Base-by-base conservation (phyloP, 1,139 yeast genomes). In the Blastobotrys malaysiensis region DNA sequence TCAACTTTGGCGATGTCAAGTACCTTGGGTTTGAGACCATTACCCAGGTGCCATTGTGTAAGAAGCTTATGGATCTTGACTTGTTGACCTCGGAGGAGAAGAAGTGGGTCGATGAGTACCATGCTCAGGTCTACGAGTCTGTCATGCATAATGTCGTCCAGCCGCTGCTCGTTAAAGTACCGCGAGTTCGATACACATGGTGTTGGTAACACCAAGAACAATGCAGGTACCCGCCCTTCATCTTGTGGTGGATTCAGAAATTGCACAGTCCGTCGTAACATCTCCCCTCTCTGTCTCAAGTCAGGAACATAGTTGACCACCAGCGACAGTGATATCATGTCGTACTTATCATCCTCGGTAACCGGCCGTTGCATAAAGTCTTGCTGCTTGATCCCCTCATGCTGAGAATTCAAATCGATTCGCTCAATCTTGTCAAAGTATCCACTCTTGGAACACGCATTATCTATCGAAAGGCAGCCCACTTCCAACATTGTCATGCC, bases 291-390 rank as follows among this genome's bases (percentile, higher is more conserved):
- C 26, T 74, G 79, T 14, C 64, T 65, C 0, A 91, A 82, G 1
- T 82, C 81, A 0, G 96, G 89, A 0, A 91, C 97, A 69, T 88
- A 91, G 66, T 91, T 91, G 18, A 91, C 75, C 45, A 91, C 99
- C 57, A 91, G 71, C 0, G 97, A 89, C 59, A 96, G 85, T 3
- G 96, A 87, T 1, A 91, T 75, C 43, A 88, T 65, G 61, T 86
- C 79, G 67, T 84, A 90, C 54, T 69, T 74, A 18, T 60, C 61
- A 9, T 50, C 55, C 3, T 80, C 84, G 0, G 55, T 45, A 1
- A 70, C 73, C 0, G 96, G 95, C 3, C 82, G 58, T 2, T 89
- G 87, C 53, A 93, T 73, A 65, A 91, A 91, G 68, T 93, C 95
- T 68, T 88, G 95, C 68, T 87, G 79, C 45, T 76, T 55, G 14